phyloP scores from a whole-genome alignment of 306 rosid species.

The Gastrolobium villosum region DNA sequence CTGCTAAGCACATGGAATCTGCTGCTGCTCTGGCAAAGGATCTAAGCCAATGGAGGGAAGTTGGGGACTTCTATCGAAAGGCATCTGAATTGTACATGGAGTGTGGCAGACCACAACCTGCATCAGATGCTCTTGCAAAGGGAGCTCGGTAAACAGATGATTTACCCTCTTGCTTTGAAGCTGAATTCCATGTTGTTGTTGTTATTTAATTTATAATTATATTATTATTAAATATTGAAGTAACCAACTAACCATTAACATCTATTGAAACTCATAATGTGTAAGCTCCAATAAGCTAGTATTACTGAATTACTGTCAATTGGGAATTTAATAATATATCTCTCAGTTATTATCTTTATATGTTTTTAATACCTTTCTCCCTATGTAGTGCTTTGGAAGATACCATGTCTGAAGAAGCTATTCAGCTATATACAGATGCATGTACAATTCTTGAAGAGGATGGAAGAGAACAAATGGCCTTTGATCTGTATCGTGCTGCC shows the following conservation, averaged over 20 bases:
- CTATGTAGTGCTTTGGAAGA: slow-evolving; percentile 86
- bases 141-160: slow-evolving; percentile 80
- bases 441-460: slow-evolving; percentile 91
- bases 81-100: slow-evolving; percentile 83
- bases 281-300: not conserved
- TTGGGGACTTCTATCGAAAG: slow-evolving; percentile 81
- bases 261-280: slow-evolving; percentile 33
- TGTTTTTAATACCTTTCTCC: slow-evolving; percentile 31
- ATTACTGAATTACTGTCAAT: not conserved
- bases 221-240: not conserved
- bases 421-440: slow-evolving; percentile 88
- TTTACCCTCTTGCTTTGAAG: slow-evolving; percentile 27
- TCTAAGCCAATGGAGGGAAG: slow-evolving; percentile 81
- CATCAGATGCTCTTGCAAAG: slow-evolving; percentile 93
- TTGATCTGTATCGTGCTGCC: slow-evolving; percentile 90
- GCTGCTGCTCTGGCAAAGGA: slow-evolving; percentile 94
- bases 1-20: slow-evolving; percentile 98
- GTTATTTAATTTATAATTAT: not conserved
- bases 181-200: not conserved
- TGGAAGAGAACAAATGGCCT: slow-evolving; percentile 94
- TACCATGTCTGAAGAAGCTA: slow-evolving; percentile 81
- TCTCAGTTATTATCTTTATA: slow-evolving; percentile 16
- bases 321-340: not conserved
- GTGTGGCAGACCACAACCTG: slow-evolving; percentile 94
- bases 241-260: not conserved